Conservation (phyloP, 768 basidiomycete genomes). For the Podaxis sp. region DNA sequence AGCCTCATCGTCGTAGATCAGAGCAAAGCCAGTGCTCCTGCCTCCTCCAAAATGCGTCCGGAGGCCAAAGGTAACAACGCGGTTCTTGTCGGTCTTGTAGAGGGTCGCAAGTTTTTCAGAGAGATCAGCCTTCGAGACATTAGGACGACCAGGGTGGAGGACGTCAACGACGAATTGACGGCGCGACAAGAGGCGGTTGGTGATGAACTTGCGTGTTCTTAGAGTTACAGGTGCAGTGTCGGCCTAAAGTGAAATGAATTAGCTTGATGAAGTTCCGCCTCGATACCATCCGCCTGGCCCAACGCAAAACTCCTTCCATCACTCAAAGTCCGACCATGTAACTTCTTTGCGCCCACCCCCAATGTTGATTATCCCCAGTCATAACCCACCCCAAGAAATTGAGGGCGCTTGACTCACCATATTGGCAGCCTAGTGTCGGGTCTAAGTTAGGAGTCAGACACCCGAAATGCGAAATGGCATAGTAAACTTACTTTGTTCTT, state of each 20-base stretch:
- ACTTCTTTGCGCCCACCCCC: neutral
- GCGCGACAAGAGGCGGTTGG: conserved; percentile 94
- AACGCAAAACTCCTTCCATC: conserved; percentile 1
- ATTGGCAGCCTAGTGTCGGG: conserved; percentile 22
- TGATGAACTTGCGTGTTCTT: conserved; percentile 98
- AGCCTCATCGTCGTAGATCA: conserved; percentile 96
- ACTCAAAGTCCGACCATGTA: neutral
- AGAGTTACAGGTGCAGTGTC: conserved; percentile 87
- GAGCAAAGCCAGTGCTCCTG: conserved; percentile 91
- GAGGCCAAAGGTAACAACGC: conserved; percentile 93
- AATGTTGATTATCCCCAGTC: neutral
- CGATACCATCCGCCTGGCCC: neutral
- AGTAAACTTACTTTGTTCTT: conserved; percentile 34
- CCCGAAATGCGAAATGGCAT: neutral
- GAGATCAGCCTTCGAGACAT: conserved; percentile 89
- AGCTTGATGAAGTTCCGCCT: neutral
- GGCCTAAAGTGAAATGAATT: conserved; percentile 42
- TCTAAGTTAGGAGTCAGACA: conserved; percentile 11
- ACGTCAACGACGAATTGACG: conserved; percentile 95
- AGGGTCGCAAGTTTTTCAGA: conserved; percentile 86
- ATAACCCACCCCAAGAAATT: neutral
- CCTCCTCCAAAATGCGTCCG: conserved; percentile 98
- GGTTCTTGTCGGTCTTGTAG: conserved; percentile 90
- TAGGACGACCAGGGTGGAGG: conserved; percentile 92
- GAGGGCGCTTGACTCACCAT: conserved; percentile 28